Base-by-base conservation (phyloP, 805 yeast species). In the Cyberlindnera mycetangii region DNA sequence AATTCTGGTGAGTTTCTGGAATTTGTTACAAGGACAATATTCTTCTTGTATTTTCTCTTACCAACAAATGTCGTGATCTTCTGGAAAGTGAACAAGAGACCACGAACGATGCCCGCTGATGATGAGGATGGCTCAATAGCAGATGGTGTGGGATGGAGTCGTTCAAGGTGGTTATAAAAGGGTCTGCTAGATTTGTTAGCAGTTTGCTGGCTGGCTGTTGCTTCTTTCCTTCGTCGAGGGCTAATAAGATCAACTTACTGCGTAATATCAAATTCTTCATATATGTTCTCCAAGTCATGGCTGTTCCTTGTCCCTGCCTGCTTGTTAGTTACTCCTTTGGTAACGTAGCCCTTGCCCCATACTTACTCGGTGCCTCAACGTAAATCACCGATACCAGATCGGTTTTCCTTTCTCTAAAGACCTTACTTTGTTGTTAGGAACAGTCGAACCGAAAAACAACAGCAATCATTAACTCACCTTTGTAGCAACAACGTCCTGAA, bases 361-460 rank as follows among this genome's bases (percentile, higher is more conserved):
- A 37, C 20, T 19, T 12, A 19, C 38, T 35, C 18, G 25, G 14
- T 42, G 65, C 61, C 39, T 47, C 49, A 12, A 58, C 65, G 1
- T 63, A 48, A 4, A 67, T 53, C n/a, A 71, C 52, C 0, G 69
- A 60, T 3, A 70, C 61, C 24, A 60, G 56, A 48, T 74, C 78
- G 1, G 75, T 70, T 49, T 68, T 68, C 21, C 72, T 44, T 8
- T 59, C 71, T 31, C 50, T 44, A n/a, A 50, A 20, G 17, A 49
- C 42, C 49, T 39, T 21, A 20, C 17, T 9, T 14, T 10, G 28
- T n/a, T n/a, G n/a, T n/a, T n/a, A n/a, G n/a, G n/a, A n/a, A n/a
- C n/a, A n/a, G n/a, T n/a, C n/a, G n/a, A n/a, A n/a, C n/a, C n/a
- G n/a, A n/a, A n/a, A n/a, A n/a, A n/a, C n/a, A n/a, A n/a, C n/a